Evolutionary conservation across 768 basidiomycete genomes (phyloP).

Genomic region (Naganishia randhawae): DNA sequence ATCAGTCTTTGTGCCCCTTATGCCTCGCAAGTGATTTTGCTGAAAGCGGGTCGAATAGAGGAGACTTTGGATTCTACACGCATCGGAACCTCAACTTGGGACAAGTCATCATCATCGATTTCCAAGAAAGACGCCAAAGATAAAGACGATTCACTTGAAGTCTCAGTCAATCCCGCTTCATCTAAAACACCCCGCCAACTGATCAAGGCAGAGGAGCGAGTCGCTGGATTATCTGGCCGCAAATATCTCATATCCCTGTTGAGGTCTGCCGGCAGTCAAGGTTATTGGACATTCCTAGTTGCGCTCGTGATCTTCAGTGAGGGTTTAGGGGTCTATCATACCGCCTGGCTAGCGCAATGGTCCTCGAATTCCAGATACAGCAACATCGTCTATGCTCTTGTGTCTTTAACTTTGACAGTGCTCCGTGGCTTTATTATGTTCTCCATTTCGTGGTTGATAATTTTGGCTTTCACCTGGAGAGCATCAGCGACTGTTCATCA

Average conservation of each 20-base stretch:
- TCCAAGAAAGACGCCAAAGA: neutral
- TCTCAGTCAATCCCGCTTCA: neutral
- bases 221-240: neutral
- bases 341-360: conserved; percentile 17
- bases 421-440: neutral
- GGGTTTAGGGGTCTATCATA: neutral
- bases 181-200: neutral
- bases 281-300: neutral
- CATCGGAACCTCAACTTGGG: neutral
- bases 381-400: conserved; percentile 9
- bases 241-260: neutral
- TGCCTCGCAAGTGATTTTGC: conserved; percentile 36
- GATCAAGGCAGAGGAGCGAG: conserved; percentile 1
- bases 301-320: neutral
- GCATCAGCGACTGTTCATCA: conserved; percentile 29
- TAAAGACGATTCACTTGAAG: neutral
- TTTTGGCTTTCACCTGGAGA: conserved; percentile 16
- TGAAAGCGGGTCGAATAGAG: conserved; percentile 1
- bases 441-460: neutral
- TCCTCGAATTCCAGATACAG: neutral
- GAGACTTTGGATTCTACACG: neutral
- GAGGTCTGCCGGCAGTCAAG: neutral
- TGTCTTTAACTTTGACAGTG: neutral
- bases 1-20: conserved; percentile 41
- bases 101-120: no score